Evolutionary conservation across 2,329 filamentous ascomycete species (phyloP).

Genomic region (Tricladium varicosporioides): DNA sequence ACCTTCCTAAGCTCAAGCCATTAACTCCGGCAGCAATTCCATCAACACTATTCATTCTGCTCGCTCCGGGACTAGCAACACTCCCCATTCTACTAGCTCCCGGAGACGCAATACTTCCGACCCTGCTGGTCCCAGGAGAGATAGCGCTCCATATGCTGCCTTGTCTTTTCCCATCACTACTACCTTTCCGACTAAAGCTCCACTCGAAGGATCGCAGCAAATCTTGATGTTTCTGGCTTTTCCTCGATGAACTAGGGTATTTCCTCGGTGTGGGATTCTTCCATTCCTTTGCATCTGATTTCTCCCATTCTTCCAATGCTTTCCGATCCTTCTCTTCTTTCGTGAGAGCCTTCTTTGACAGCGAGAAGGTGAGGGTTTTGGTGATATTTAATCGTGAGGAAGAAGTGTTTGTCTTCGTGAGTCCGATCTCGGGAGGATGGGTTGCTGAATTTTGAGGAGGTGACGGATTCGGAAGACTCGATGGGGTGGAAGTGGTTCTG

Average conservation of each 20-base stretch:
- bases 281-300: conserved; percentile 20
- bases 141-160: conserved; percentile 16
- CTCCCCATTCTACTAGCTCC: background rate
- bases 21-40: too few relatives aligned
- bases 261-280: conserved; percentile 7
- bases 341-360: background rate
- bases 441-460: background rate
- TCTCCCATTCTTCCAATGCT: conserved; percentile 19
- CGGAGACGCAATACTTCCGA: conserved; percentile 13
- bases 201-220: conserved; percentile 20
- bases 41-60: too few relatives aligned
- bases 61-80: too few relatives aligned
- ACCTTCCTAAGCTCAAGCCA: too few relatives aligned
- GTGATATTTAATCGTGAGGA: background rate
- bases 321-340: conserved; percentile 11
- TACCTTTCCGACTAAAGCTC: conserved; percentile 7
- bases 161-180: conserved; percentile 4
- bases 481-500: background rate
- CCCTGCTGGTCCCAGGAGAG: conserved; percentile 17
- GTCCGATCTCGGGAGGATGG: background rate
- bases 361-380: conserved; percentile 16
- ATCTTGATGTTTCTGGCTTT: conserved; percentile 21
- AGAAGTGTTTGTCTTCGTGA: background rate
- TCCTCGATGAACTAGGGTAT: background rate
- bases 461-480: too few relatives aligned